Conservation (phyloP, 768 basidiomycete genomes). For the Baorangia bicolor region DNA sequence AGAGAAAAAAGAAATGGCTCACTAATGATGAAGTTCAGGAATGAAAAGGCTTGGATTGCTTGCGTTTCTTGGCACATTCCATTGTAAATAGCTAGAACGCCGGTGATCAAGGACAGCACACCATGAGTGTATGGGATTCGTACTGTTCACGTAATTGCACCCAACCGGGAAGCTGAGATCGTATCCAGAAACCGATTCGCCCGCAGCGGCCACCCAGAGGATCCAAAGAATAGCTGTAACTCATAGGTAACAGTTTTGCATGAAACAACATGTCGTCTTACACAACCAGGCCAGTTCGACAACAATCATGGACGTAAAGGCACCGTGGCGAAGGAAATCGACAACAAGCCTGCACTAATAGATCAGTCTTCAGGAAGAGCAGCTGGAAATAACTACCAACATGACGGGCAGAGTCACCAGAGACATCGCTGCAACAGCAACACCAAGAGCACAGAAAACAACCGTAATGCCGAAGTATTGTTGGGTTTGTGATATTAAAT, state of each 20-base stretch:
- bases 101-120: not conserved
- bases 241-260: not conserved
- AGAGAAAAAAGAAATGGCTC: conserved; percentile 2
- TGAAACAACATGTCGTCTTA: conserved; percentile 18
- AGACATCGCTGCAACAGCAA: conserved; percentile 31
- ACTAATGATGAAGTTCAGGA: conserved; percentile 38
- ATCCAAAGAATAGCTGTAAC: conserved; percentile 34
- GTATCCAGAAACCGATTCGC: conserved; percentile 18
- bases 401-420: conserved; percentile 31
- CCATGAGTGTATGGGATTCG: not conserved
- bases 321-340: conserved; percentile 36
- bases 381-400: conserved; percentile 6
- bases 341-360: conserved; percentile 31
- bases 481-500: conserved; percentile 24
- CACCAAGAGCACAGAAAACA: conserved; percentile 27
- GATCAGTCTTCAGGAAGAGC: not conserved
- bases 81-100: conserved; percentile 7
- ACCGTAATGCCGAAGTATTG: conserved; percentile 7
- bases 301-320: conserved; percentile 38
- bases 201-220: conserved; percentile 41
- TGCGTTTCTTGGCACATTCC: conserved; percentile 30
- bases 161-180: conserved; percentile 8
- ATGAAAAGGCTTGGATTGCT: conserved; percentile 36
- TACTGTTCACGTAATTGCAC: conserved; percentile 7
- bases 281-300: conserved; percentile 39